These are phyloP conservation scores for Quercus glauca DNA, from an alignment of 306 rosid species.

Conservation along the genomic window DNA sequence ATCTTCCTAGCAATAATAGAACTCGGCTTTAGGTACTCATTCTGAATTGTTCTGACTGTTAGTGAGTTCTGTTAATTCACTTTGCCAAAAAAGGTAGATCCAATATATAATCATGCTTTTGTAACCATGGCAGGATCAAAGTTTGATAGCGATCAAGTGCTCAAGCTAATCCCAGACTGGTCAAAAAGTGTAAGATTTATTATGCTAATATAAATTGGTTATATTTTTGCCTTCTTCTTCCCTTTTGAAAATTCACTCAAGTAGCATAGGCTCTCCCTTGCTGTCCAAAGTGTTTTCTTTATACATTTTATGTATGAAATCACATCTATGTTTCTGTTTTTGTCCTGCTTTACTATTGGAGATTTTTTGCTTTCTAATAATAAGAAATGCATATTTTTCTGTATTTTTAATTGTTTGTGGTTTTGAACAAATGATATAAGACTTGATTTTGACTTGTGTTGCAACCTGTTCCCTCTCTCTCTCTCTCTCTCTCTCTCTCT, in stretches of 20 bases:
- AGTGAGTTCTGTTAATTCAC: slow-evolving; percentile 2
- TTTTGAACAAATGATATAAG: too few species aligned
- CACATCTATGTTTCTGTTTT: neutral
- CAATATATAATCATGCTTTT: slow-evolving; percentile 17
- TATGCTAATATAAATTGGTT: slow-evolving; percentile 10
- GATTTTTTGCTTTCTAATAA: neutral
- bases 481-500: neutral
- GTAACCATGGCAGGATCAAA: slow-evolving; percentile 55
- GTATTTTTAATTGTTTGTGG: neutral
- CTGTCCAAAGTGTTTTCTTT: neutral
- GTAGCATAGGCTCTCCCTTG: neutral
- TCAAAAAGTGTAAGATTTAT: slow-evolving; percentile 77
- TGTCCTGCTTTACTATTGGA: neutral
- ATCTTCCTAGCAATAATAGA: neutral
- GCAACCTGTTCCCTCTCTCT: neutral
- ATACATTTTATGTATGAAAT: neutral
- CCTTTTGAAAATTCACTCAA: neutral
- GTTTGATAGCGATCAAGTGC: slow-evolving; percentile 66
- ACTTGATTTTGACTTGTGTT: neutral
- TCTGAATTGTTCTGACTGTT: neutral
- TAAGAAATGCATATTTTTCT: neutral
- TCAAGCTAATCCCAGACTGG: slow-evolving; percentile 79
- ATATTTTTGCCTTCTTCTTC: neutral
- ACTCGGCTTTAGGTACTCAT: slow-evolving; percentile 6
- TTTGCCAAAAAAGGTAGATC: slow-evolving; percentile 10